These are phyloP conservation scores for Pichia sp. DNA, from an alignment of 1,139 yeast species.

Conservation along the genomic window DNA sequence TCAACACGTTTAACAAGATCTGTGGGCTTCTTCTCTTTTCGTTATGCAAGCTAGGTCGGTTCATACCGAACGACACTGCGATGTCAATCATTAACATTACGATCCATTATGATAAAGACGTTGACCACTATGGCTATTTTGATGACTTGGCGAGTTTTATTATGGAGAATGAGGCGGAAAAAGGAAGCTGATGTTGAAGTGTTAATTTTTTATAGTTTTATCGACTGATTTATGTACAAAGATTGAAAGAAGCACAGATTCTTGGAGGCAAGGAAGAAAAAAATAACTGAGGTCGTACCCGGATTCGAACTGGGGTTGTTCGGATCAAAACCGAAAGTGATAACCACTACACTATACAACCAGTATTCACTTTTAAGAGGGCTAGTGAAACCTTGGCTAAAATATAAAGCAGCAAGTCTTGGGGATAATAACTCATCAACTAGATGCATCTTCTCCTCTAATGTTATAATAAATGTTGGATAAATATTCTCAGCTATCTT, in stretches of 20 bases:
- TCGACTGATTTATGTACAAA: too few species aligned
- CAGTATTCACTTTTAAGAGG: constrained; percentile 17
- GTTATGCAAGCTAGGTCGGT: constrained; percentile 31
- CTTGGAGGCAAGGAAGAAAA: too few species aligned
- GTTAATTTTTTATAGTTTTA: background rate
- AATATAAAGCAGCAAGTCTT: too few species aligned
- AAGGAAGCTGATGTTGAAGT: background rate
- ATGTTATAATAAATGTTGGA: too few species aligned
- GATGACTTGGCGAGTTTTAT: constrained; percentile 21
- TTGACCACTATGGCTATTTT: constrained; percentile 27
- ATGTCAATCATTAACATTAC: constrained; percentile 20
- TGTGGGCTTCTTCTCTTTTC: constrained; percentile 29
- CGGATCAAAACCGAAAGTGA: constrained; percentile 73
- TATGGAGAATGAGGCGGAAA: background rate
- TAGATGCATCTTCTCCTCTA: too few species aligned
- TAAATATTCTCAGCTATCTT: too few species aligned
- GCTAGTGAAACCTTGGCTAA: too few species aligned
- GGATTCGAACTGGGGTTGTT: constrained; percentile 94
- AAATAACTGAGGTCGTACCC: constrained; percentile 65
- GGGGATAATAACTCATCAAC: too few species aligned
- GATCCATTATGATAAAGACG: constrained; percentile 18
- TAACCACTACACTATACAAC: constrained; percentile 63
- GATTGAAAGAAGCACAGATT: too few species aligned
- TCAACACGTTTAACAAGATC: constrained; percentile 26
- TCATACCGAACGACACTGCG: constrained; percentile 30